phyloP scores from a whole-genome alignment of 352 stramenopile species.

The Phytophthora ohioensis region DNA sequence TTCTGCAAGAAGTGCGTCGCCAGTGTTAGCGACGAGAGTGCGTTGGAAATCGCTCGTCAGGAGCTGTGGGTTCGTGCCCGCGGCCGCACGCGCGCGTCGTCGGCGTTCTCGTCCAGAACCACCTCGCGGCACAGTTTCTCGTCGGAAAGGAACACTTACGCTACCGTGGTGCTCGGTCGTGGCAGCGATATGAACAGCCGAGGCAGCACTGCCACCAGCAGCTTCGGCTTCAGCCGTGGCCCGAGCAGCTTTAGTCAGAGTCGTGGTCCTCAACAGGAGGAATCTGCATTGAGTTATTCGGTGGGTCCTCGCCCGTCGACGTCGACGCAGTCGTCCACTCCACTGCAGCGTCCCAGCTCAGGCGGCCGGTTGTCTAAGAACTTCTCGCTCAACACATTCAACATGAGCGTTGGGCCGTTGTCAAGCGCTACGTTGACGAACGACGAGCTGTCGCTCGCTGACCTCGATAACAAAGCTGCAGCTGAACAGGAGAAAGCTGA shows the following conservation, averaged over 20 bases:
- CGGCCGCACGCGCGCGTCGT: slow-evolving; percentile 48
- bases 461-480: slow-evolving; percentile 29
- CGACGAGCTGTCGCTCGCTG: slow-evolving; percentile 57
- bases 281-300: slow-evolving; percentile 32
- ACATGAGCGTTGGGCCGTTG: slow-evolving; percentile 29
- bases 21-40: slow-evolving; percentile 59
- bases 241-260: slow-evolving; percentile 33
- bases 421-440: slow-evolving; percentile 39
- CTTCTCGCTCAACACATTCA: slow-evolving; percentile 26
- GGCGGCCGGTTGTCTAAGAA: slow-evolving; percentile 29
- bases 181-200: slow-evolving; percentile 40
- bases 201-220: slow-evolving; percentile 30
- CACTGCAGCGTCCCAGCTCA: slow-evolving; percentile 27
- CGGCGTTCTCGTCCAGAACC: slow-evolving; percentile 20
- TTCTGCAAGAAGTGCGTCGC: slow-evolving; percentile 78
- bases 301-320: slow-evolving; percentile 33
- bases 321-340: slow-evolving; percentile 29
- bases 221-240: slow-evolving; percentile 26
- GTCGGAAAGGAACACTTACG: slow-evolving; percentile 55
- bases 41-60: slow-evolving; percentile 65
- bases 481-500: slow-evolving; percentile 12
- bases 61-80: slow-evolving; percentile 56
- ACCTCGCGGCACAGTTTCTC: slow-evolving; percentile 42
- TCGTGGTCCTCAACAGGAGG: slow-evolving; percentile 27
- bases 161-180: slow-evolving; percentile 41